A percentile compares a stretch with the other conserved stretches of the same genome.
Evolutionary conservation across 352 stramenopile genomes (phyloP).

Genomic region (Phytopythium ostracodes): DNA sequence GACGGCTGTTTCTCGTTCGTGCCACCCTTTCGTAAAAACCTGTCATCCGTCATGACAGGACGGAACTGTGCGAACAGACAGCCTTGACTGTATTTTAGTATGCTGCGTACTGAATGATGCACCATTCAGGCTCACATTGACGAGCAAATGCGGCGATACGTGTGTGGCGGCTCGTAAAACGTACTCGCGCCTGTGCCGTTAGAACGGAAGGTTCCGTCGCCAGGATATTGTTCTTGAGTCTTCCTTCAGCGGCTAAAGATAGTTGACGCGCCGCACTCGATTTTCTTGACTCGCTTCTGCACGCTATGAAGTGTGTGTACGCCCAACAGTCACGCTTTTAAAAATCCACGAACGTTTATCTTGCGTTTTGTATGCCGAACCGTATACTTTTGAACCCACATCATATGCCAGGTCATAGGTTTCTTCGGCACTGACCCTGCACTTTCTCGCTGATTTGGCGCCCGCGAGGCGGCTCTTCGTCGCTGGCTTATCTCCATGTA

Average conservation of each 20-base stretch:
- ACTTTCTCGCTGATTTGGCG: slow-evolving; percentile 3
- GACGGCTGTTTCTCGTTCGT: background rate
- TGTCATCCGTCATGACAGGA: background rate
- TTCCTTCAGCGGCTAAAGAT: too few relatives aligned
- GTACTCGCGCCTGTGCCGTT: background rate
- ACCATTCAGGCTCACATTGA: background rate
- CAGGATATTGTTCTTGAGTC: background rate
- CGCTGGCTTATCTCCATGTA: background rate
- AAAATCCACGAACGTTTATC: background rate
- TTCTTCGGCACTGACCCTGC: background rate
- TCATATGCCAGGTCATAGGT: slow-evolving; percentile 4
- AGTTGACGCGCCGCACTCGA: too few relatives aligned
- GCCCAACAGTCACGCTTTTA: background rate
- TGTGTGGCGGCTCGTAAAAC: background rate
- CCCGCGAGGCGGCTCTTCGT: background rate
- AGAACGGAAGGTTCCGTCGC: background rate
- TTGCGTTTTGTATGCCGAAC: slow-evolving; percentile 3
- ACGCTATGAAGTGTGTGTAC: too few relatives aligned
- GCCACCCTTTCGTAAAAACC: background rate
- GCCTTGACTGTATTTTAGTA: too few relatives aligned
- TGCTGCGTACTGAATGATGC: too few relatives aligned
- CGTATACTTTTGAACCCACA: slow-evolving; percentile 12
- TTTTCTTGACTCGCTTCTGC: too few relatives aligned
- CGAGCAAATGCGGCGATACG: too few relatives aligned
- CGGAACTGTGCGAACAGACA: background rate